Conservation (phyloP, 2,329 filamentous ascomycete species). For the Gremmenia infestans region DNA sequence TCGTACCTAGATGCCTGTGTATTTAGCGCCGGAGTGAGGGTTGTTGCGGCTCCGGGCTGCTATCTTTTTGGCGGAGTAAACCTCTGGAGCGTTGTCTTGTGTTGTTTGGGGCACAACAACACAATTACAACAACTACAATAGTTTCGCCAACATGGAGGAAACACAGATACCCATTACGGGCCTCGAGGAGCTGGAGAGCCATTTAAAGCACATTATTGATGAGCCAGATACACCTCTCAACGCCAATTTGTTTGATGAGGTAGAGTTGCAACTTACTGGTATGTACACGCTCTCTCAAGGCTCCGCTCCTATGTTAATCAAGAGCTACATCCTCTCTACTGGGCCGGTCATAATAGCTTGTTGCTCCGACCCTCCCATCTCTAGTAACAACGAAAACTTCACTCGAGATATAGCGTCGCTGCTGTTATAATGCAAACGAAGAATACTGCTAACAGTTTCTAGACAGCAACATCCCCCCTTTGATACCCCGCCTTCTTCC, state of each 20-base stretch:
- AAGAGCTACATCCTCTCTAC: neutral
- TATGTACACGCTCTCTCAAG: slow-evolving; percentile 21
- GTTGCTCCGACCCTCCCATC: neutral
- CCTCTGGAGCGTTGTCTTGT: no score
- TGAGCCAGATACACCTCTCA: slow-evolving; percentile 39
- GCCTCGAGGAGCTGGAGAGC: slow-evolving; percentile 48
- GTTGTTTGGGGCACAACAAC: no score
- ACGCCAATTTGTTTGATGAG: slow-evolving; percentile 51
- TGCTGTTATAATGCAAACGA: neutral
- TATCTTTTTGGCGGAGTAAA: no score
- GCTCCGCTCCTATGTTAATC: neutral
- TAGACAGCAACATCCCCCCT: slow-evolving; percentile 48
- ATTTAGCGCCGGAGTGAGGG: neutral
- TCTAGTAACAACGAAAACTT: neutral
- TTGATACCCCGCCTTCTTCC: slow-evolving; percentile 51
- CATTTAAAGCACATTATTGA: slow-evolving; percentile 49
- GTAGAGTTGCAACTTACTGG: slow-evolving; percentile 55
- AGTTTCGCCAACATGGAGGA: slow-evolving; percentile 31
- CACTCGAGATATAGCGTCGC: neutral
- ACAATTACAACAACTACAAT: neutral
- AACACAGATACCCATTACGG: slow-evolving; percentile 38
- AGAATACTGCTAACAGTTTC: slow-evolving; percentile 7
- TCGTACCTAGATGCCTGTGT: neutral
- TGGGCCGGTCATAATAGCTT: neutral
- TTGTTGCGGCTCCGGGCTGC: neutral